Percentiles rank a stretch among this genome's conserved stretches.
These are phyloP conservation scores for Tylopilus vinaceipallidus DNA, from an alignment of 768 basidiomycete species.

Conservation along the genomic window DNA sequence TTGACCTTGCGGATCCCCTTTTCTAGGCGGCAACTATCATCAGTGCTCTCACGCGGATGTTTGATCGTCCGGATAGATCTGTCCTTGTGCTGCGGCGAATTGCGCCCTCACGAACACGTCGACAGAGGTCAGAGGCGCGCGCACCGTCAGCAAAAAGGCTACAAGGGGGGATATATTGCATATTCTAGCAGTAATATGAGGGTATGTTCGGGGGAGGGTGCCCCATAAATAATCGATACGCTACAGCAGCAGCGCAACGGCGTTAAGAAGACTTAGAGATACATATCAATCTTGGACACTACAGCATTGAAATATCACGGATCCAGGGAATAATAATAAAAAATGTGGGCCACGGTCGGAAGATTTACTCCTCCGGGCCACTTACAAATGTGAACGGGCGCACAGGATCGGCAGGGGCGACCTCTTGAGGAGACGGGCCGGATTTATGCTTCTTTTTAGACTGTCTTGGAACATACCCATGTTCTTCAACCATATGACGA, in stretches of 20 bases:
- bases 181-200: slow-evolving; percentile 7
- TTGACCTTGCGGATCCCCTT: background rate
- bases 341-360: background rate
- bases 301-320: slow-evolving; percentile 23
- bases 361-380: slow-evolving; percentile 26
- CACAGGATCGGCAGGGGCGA: slow-evolving; percentile 23
- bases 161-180: slow-evolving; percentile 18
- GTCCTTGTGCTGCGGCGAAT: background rate
- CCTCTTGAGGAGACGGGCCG: slow-evolving; percentile 29
- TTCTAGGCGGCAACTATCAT: background rate
- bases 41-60: slow-evolving; percentile 6
- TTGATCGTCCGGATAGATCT: background rate
- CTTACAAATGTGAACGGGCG: slow-evolving; percentile 34
- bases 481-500: slow-evolving; percentile 52
- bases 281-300: slow-evolving; percentile 21
- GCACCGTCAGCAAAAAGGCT: slow-evolving; percentile 13
- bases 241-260: slow-evolving; percentile 4
- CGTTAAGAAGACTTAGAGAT: slow-evolving; percentile 21
- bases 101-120: background rate
- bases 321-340: slow-evolving; percentile 7
- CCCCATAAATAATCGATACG: slow-evolving; percentile 21
- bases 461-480: slow-evolving; percentile 49
- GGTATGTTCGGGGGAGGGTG: slow-evolving; percentile 12
- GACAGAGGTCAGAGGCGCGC: background rate
- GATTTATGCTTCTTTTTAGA: slow-evolving; percentile 44